Evolutionary conservation across 2,329 filamentous ascomycete species (phyloP).

Genomic region (Scytalidium sp.): DNA sequence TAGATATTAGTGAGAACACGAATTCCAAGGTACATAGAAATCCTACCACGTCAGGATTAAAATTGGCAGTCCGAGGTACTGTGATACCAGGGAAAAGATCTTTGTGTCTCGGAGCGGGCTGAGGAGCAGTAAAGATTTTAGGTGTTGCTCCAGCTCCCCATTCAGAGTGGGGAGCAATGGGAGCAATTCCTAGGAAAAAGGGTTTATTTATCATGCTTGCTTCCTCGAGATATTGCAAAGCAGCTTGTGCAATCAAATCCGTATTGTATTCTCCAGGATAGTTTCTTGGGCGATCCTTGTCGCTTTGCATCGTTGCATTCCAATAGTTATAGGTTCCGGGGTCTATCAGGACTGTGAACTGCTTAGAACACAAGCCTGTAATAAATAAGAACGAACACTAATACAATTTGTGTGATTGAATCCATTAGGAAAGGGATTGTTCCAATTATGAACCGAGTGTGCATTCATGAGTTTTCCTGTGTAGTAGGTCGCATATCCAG

Average conservation of each 20-base stretch:
- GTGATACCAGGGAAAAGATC: conserved; percentile 56
- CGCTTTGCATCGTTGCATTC: conserved; percentile 59
- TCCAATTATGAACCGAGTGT: conserved; percentile 57
- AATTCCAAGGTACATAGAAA: background rate
- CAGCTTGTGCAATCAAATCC: conserved; percentile 57
- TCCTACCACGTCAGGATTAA: conserved; percentile 58
- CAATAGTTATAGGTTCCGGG: conserved; percentile 65
- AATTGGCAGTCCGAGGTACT: conserved; percentile 59
- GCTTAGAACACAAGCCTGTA: background rate
- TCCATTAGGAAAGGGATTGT: conserved; percentile 52
- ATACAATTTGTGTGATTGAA: conserved; percentile 39
- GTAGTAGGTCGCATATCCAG: conserved; percentile 69
- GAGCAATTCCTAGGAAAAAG: conserved; percentile 64
- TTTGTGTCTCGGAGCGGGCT: conserved; percentile 56
- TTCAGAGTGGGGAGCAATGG: conserved; percentile 48
- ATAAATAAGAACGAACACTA: background rate
- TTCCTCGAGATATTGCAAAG: conserved; percentile 57
- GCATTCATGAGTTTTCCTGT: conserved; percentile 67
- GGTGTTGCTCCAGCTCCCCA: background rate
- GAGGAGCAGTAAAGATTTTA: conserved; percentile 40
- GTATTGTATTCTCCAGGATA: conserved; percentile 41
- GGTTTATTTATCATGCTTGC: conserved; percentile 51
- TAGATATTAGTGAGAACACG: background rate
- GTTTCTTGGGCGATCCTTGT: conserved; percentile 50
- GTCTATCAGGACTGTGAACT: conserved; percentile 55